Percentiles rank a stretch among this genome's conserved stretches.
Conservation (phyloP, 129 eudicot genomes). For the Helianthus annuus region HanXRQr2.0-SUNRISE NC_035437.2:15605194-15605693, state of each 20-base stretch:
- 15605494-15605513: constrained; percentile 35
- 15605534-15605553: constrained; percentile 25
- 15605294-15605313: too few relatives aligned
- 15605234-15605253: too few relatives aligned
- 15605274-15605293: too few relatives aligned
- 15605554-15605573: constrained; percentile 30
- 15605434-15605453: constrained; percentile 27
- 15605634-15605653: neutral
- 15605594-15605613: constrained; percentile 38
- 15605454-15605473: constrained; percentile 2
- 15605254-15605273: too few relatives aligned
- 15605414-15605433: constrained; percentile 31
- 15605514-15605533: constrained; percentile 25
- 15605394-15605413: constrained; percentile 30
- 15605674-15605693: neutral
- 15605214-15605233: too few relatives aligned
- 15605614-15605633: constrained; percentile 24
- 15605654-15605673: neutral
- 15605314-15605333: neutral
- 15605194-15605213: too few relatives aligned
- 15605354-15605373: constrained; percentile 3
- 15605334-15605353: constrained; percentile 28
- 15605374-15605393: constrained; percentile 16
- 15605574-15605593: constrained; percentile 36
- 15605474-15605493: neutral